Evolutionary conservation across 495 filamentous ascomycete genomes (phyloP).

Genomic region (Aspergillus indologenus): DNA sequence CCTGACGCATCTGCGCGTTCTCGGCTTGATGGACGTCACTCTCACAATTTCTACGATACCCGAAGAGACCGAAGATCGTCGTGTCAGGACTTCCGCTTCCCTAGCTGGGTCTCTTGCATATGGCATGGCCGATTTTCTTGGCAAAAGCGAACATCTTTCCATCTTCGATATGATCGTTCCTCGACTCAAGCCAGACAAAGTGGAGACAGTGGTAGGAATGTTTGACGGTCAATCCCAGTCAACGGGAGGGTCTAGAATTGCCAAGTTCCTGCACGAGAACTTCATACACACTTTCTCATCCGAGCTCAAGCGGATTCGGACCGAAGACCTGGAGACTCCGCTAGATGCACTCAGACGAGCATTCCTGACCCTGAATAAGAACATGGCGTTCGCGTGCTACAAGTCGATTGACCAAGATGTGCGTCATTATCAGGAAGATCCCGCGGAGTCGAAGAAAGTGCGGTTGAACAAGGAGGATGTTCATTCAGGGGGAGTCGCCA

Average conservation of each 20-base stretch:
- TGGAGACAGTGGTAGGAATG: constrained; percentile 85
- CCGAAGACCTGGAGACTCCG: constrained; percentile 60
- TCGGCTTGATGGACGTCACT: constrained; percentile 98
- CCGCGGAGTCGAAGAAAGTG: constrained; percentile 56
- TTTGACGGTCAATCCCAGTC: constrained; percentile 89
- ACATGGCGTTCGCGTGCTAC: constrained; percentile 82
- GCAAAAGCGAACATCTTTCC: constrained; percentile 88
- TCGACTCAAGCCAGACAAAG: constrained; percentile 83
- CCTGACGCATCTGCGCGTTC: constrained; percentile 77
- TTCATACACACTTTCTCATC: constrained; percentile 79
- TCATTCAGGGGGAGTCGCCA: constrained; percentile 84
- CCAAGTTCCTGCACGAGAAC: constrained; percentile 93
- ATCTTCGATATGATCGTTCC: constrained; percentile 98
- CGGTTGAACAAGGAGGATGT: constrained; percentile 83
- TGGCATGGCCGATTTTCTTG: constrained; percentile 97
- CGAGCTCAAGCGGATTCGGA: constrained; percentile 65
- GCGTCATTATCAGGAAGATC: constrained; percentile 63
- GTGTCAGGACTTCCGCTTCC: constrained; percentile 93
- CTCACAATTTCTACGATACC: constrained; percentile 88
- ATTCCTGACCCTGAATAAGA: constrained; percentile 89
- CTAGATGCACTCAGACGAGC: constrained; percentile 79
- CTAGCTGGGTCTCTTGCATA: constrained; percentile 83
- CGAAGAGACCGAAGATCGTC: constrained; percentile 90
- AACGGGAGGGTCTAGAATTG: constrained; percentile 86
- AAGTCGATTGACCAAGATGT: constrained; percentile 68